Evolutionary conservation across 2,329 filamentous ascomycete genomes (phyloP).

Genomic region (Hypoxylon sp.): DNA sequence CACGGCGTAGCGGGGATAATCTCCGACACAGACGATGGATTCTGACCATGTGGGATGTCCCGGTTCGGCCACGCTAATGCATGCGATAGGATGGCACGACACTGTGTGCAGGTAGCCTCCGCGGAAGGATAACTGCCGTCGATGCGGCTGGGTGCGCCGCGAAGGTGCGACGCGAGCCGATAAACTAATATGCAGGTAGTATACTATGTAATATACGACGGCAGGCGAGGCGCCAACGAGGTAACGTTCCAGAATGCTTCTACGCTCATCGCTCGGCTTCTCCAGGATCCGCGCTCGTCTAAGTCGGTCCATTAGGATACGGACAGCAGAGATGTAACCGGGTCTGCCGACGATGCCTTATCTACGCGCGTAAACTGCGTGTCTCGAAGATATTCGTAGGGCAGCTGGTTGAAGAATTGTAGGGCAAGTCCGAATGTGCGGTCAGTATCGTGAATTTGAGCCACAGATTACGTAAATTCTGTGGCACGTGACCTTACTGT

Average conservation of each 20-base stretch:
- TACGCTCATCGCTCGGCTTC: slow-evolving; percentile 9
- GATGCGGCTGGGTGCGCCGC: slow-evolving; percentile 39
- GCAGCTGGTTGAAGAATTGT: background rate
- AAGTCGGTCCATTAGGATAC: slow-evolving; percentile 20
- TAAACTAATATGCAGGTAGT: background rate
- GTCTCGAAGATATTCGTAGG: slow-evolving; percentile 2
- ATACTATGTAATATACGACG: slow-evolving; percentile 9
- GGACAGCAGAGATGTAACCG: slow-evolving; percentile 28
- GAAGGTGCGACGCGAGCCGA: slow-evolving; percentile 15
- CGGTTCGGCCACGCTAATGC: slow-evolving; percentile 19
- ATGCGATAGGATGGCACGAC: slow-evolving; percentile 33
- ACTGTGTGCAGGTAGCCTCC: slow-evolving; percentile 36
- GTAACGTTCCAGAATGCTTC: slow-evolving; percentile 45
- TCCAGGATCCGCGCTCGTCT: slow-evolving; percentile 9
- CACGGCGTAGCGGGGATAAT: slow-evolving; percentile 12
- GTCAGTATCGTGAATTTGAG: background rate
- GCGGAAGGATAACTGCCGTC: slow-evolving; percentile 25
- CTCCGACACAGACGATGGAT: slow-evolving; percentile 1
- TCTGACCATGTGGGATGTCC: slow-evolving; percentile 33
- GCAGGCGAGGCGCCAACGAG: slow-evolving; percentile 20
- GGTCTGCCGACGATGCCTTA: background rate
- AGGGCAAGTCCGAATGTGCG: background rate
- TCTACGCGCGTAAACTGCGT: slow-evolving; percentile 29
- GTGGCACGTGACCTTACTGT: slow-evolving; percentile 22
- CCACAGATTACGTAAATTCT: slow-evolving; percentile 6